Evolutionary conservation across 2,329 filamentous ascomycete species (phyloP).

Genomic region (Xylaria digitata): DNA sequence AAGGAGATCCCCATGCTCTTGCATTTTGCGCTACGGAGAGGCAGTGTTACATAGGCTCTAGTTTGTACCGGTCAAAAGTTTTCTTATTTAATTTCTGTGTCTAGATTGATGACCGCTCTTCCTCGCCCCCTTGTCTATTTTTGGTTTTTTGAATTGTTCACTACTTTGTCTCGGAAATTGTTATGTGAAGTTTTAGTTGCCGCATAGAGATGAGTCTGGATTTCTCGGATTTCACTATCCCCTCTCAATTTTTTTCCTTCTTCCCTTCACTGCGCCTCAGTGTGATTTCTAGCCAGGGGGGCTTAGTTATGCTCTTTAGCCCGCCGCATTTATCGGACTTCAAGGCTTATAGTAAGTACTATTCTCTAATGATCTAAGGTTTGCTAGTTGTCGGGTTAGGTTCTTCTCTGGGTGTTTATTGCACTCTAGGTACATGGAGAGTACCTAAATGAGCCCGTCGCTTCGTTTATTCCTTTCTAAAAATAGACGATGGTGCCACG

Average conservation of each 20-base stretch:
- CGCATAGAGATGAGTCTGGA: neutral
- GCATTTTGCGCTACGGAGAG: constrained; percentile 45
- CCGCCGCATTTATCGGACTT: too few relatives aligned
- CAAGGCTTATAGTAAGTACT: too few relatives aligned
- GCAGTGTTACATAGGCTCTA: constrained; percentile 46
- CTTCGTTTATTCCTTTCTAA: too few relatives aligned
- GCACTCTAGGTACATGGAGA: too few relatives aligned
- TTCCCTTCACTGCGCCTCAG: neutral
- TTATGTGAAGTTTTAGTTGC: neutral
- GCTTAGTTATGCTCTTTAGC: neutral
- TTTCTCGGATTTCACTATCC: neutral
- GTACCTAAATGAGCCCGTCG: too few relatives aligned
- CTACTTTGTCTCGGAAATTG: neutral
- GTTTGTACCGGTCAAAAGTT: constrained; percentile 46
- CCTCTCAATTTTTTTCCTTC: neutral
- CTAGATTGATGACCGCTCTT: neutral
- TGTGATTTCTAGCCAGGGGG: neutral
- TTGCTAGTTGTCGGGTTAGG: too few relatives aligned
- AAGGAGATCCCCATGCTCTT: constrained; percentile 39
- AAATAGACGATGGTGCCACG: too few relatives aligned
- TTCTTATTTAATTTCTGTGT: constrained; percentile 35
- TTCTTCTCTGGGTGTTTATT: too few relatives aligned
- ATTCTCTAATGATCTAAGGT: too few relatives aligned
- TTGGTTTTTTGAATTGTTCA: neutral
- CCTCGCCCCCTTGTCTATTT: too few relatives aligned